Evolutionary conservation across 805 yeast species (phyloP).

Genomic region (Komagataella phaffii): DNA sequence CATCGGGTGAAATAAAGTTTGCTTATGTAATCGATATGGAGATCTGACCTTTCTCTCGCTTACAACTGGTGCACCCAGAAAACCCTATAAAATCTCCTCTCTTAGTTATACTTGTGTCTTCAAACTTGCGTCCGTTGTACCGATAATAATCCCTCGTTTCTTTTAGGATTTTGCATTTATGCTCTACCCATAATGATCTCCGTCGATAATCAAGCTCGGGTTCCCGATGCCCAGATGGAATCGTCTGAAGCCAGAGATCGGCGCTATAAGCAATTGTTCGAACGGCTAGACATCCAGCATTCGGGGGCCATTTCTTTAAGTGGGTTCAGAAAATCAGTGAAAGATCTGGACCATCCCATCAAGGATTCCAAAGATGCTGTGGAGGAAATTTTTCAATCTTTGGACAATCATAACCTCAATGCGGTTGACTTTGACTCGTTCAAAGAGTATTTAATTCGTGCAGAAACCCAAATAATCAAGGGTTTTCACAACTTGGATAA

Average conservation of each 20-base stretch:
- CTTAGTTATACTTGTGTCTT: neutral
- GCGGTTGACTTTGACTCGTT: conserved; percentile 54
- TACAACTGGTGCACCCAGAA: neutral
- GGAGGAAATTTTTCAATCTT: conserved; percentile 37
- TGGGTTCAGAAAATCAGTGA: conserved; percentile 33
- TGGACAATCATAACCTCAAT: conserved; percentile 45
- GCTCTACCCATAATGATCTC: neutral
- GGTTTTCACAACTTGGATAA: conserved; percentile 61
- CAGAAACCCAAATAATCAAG: conserved; percentile 56
- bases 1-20: neutral
- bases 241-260: conserved; percentile 13
- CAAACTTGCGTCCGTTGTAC: neutral
- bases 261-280: conserved; percentile 27
- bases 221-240: conserved; percentile 5
- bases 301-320: conserved; percentile 35
- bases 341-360: conserved; percentile 46
- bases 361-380: conserved; percentile 48
- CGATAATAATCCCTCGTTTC: neutral
- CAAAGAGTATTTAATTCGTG: conserved; percentile 43
- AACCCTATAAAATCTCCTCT: neutral
- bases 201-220: neutral
- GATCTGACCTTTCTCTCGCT: neutral
- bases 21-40: neutral
- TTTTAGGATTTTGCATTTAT: neutral
- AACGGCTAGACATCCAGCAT: conserved; percentile 26